Evolutionary conservation across 2,329 filamentous ascomycete species (phyloP).

Genomic region (Camillea tinctor): DNA sequence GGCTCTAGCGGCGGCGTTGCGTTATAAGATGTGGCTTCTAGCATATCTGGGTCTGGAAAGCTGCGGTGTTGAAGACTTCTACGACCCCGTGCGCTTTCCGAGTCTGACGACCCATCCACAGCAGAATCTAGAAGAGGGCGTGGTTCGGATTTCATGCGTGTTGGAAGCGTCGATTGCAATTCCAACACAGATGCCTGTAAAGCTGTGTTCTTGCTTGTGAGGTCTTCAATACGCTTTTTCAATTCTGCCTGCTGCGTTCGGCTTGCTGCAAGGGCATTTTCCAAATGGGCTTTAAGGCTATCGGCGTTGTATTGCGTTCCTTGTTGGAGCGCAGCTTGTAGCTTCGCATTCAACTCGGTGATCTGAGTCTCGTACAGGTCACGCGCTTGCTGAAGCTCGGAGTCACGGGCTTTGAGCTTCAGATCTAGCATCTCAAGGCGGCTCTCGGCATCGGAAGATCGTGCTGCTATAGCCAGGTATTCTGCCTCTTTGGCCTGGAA

Average conservation of each 20-base stretch:
- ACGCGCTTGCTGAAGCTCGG: conserved; percentile 44
- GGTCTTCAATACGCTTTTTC: conserved; percentile 49
- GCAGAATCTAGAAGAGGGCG: conserved; percentile 29
- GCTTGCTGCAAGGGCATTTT: conserved; percentile 49
- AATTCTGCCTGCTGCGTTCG: conserved; percentile 53
- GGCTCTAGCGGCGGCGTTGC: conserved; percentile 42
- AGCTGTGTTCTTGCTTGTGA: conserved; percentile 52
- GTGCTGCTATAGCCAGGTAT: conserved; percentile 54
- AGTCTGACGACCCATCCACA: conserved; percentile 37
- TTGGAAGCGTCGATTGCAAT: conserved; percentile 38
- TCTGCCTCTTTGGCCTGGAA: conserved; percentile 64
- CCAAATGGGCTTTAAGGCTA: conserved; percentile 39
- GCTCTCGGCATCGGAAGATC: conserved; percentile 57
- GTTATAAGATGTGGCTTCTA: conserved; percentile 44
- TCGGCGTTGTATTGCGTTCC: conserved; percentile 28
- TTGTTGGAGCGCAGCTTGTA: conserved; percentile 39
- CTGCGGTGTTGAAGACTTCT: conserved; percentile 39
- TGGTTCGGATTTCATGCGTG: conserved; percentile 16
- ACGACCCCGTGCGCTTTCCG: conserved; percentile 39
- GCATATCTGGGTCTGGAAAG: conserved; percentile 44
- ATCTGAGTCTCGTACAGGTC: conserved; percentile 50
- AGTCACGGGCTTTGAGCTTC: conserved; percentile 52
- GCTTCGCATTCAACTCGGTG: conserved; percentile 43
- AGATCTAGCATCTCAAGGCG: conserved; percentile 58
- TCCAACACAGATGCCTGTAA: conserved; percentile 52